These are phyloP conservation scores for Inga oerstediana DNA, from an alignment of 306 rosid genomes.

Conservation along the genomic window DNA sequence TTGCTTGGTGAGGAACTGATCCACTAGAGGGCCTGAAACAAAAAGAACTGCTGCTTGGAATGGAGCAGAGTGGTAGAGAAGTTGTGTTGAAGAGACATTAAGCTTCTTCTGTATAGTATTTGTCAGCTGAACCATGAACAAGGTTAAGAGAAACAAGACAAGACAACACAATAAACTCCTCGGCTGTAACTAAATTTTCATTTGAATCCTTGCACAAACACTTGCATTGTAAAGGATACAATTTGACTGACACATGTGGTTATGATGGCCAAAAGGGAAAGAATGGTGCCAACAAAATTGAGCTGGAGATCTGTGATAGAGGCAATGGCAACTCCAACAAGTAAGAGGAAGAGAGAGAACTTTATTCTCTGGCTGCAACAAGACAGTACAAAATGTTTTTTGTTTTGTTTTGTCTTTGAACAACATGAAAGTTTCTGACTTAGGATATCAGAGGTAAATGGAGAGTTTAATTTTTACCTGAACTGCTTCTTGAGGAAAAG, in stretches of 20 bases:
- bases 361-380: constrained; percentile 79
- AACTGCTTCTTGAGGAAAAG: constrained; percentile 81
- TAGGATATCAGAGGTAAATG: neutral
- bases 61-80: constrained; percentile 93
- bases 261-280: constrained; percentile 85
- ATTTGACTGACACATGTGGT: constrained; percentile 97
- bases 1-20: constrained; percentile 80
- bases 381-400: neutral
- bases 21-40: constrained; percentile 92
- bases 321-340: constrained; percentile 94
- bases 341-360: constrained; percentile 73
- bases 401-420: neutral
- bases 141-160: constrained; percentile 58
- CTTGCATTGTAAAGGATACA: constrained; percentile 57
- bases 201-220: neutral
- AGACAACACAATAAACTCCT: neutral
- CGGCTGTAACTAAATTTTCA: neutral
- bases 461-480: constrained; percentile 55
- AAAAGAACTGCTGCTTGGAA: constrained; percentile 97
- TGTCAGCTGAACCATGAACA: constrained; percentile 67
- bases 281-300: constrained; percentile 77
- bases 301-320: constrained; percentile 97
- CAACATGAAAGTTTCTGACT: neutral
- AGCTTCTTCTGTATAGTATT: constrained; percentile 97
- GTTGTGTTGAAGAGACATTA: constrained; percentile 91